Conservation (phyloP, 495 filamentous ascomycete genomes). For the Lasiosphaeria miniovina region DNA sequence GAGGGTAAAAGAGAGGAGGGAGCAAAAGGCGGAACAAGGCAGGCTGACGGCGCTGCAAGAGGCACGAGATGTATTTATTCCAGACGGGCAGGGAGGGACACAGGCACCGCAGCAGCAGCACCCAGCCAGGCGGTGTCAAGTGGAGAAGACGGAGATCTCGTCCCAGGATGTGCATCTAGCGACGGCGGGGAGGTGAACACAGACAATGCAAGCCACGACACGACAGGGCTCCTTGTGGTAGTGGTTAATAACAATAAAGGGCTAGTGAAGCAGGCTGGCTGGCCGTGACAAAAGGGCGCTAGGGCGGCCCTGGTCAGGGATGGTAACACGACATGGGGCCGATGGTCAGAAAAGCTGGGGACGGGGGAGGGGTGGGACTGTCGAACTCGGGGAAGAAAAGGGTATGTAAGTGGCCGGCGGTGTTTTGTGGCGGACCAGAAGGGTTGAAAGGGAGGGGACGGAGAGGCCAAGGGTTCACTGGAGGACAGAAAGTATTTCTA, state of each 20-base stretch:
- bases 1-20: constrained; percentile 8
- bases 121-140: constrained; percentile 30
- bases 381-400: neutral
- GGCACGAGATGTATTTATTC: constrained; percentile 26
- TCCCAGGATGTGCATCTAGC: constrained; percentile 10
- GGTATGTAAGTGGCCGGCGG: constrained; percentile 13
- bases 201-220: neutral
- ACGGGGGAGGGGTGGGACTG: constrained; percentile 5
- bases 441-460: neutral
- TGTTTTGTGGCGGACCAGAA: neutral
- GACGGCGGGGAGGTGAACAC: neutral
- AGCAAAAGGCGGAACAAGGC: constrained; percentile 11
- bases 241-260: constrained; percentile 8
- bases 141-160: constrained; percentile 28
- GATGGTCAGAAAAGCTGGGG: constrained; percentile 22
- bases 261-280: constrained; percentile 4
- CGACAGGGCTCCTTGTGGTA: constrained; percentile 8
- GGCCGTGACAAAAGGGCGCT: constrained; percentile 2
- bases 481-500: no score
- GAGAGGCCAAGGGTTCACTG: no score
- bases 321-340: constrained; percentile 23
- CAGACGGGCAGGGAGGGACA: constrained; percentile 12
- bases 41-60: constrained; percentile 17
- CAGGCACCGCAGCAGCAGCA: constrained; percentile 4
- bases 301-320: constrained; percentile 14